Evolutionary conservation across 208 protist species (phyloP).

Genomic region (Leishmania turanica): DNA sequence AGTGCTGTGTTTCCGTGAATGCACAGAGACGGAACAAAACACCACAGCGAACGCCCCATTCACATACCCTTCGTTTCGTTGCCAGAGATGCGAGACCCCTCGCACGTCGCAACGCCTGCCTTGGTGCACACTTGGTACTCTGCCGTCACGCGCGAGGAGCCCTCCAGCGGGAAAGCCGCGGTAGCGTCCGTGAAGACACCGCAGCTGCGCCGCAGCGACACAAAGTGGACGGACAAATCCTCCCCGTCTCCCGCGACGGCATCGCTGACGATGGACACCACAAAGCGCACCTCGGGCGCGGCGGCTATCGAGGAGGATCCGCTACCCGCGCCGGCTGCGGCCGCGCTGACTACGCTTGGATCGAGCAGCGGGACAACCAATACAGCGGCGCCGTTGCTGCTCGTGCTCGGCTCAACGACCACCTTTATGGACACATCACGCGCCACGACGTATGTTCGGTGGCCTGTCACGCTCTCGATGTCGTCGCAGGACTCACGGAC

Average conservation of each 20-base stretch:
- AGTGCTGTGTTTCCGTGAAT: background rate
- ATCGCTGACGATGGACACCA: conserved; percentile 31
- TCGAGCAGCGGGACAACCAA: conserved; percentile 44
- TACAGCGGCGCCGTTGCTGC: conserved; percentile 7
- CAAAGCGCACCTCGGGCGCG: conserved; percentile 29
- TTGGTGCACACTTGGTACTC: conserved; percentile 24
- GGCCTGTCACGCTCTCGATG: conserved; percentile 30
- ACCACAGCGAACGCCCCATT: too few species aligned
- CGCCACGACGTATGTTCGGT: conserved; percentile 36
- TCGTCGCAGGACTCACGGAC: conserved; percentile 42
- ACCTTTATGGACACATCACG: conserved; percentile 48
- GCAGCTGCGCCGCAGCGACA: conserved; percentile 26
- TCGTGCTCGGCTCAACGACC: conserved; percentile 29
- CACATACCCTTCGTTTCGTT: background rate
- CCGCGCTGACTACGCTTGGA: conserved; percentile 8
- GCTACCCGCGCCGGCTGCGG: background rate
- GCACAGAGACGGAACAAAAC: background rate
- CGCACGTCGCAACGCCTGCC: conserved; percentile 11
- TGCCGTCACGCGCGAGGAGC: conserved; percentile 22
- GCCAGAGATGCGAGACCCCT: conserved; percentile 16
- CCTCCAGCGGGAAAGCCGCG: conserved; percentile 10
- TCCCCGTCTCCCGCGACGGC: conserved; percentile 24
- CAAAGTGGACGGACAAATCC: conserved; percentile 37
- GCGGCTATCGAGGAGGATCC: background rate
- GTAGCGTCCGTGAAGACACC: conserved; percentile 18